These are phyloP conservation scores for Pseudocercospora vitis DNA, from an alignment of 2,329 filamentous ascomycete genomes.

Conservation along the genomic window DNA sequence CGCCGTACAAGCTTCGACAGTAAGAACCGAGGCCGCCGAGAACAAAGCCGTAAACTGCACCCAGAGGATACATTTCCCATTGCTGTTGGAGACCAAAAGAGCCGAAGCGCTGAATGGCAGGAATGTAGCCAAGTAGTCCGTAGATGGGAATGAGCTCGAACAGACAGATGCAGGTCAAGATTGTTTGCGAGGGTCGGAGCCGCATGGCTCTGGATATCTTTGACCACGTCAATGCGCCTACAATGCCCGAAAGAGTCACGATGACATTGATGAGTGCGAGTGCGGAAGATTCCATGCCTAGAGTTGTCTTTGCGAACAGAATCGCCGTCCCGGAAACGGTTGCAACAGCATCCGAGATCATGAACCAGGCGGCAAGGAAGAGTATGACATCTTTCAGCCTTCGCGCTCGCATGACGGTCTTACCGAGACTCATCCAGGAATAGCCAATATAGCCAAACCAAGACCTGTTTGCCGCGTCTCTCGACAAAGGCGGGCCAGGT, in stretches of 20 bases:
- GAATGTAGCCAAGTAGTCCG: constrained; percentile 82
- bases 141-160: constrained; percentile 94
- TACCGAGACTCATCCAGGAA: constrained; percentile 83
- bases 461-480: constrained; percentile 38
- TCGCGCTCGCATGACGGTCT: constrained; percentile 73
- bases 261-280: constrained; percentile 93
- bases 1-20: constrained; percentile 87
- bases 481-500: constrained; percentile 71
- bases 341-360: constrained; percentile 89
- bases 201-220: constrained; percentile 69
- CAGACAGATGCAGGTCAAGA: constrained; percentile 83
- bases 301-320: constrained; percentile 88
- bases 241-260: constrained; percentile 76
- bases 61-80: constrained; percentile 95
- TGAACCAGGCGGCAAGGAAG: constrained; percentile 87
- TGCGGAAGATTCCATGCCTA: constrained; percentile 85
- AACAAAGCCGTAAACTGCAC: constrained; percentile 87
- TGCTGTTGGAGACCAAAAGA: constrained; percentile 84
- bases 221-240: constrained; percentile 88
- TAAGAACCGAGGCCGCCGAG: constrained; percentile 91
- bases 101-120: constrained; percentile 71
- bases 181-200: constrained; percentile 79
- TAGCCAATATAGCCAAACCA: constrained; percentile 69
- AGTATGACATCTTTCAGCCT: constrained; percentile 71
- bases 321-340: constrained; percentile 94